These are phyloP conservation scores for Penicillium vulpinum DNA, from an alignment of 2,329 filamentous ascomycete genomes.

Conservation along the genomic window DNA sequence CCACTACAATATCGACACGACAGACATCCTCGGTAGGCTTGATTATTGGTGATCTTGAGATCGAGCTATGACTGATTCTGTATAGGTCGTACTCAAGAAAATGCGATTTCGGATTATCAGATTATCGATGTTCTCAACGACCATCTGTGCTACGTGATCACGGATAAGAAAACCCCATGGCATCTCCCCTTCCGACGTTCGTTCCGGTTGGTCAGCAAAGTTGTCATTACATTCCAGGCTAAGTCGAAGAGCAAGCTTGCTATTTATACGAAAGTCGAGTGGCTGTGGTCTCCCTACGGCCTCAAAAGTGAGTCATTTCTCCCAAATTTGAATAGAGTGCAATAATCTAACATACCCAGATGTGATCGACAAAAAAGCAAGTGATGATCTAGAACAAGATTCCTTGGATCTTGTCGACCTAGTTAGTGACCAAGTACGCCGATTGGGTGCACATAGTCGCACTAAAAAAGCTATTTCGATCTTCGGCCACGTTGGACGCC, in stretches of 20 bases:
- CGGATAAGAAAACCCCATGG: slow-evolving; percentile 68
- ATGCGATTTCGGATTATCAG: slow-evolving; percentile 76
- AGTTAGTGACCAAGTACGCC: slow-evolving; percentile 51
- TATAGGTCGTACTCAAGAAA: slow-evolving; percentile 52
- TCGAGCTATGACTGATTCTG: slow-evolving; percentile 13
- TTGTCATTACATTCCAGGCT: slow-evolving; percentile 88
- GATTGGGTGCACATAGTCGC: slow-evolving; percentile 47
- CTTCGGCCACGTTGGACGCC: slow-evolving; percentile 50
- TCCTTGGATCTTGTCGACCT: slow-evolving; percentile 52
- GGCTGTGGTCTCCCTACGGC: slow-evolving; percentile 65
- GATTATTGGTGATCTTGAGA: neutral
- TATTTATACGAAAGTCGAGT: slow-evolving; percentile 83
- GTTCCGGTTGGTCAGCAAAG: slow-evolving; percentile 82
- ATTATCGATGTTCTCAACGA: slow-evolving; percentile 80
- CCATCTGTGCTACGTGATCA: slow-evolving; percentile 69
- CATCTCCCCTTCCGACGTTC: slow-evolving; percentile 78
- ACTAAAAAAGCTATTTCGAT: slow-evolving; percentile 52
- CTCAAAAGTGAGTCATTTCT: slow-evolving; percentile 42
- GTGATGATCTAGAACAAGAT: slow-evolving; percentile 63
- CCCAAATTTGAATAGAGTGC: neutral
- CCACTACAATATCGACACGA: slow-evolving; percentile 70
- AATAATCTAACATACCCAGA: slow-evolving; percentile 27
- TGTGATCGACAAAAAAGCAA: slow-evolving; percentile 64
- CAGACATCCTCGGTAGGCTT: slow-evolving; percentile 62
- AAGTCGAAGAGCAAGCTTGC: slow-evolving; percentile 92